phyloP scores from a whole-genome alignment of 768 basidiomycete genomes.

The Tricholoma flavovirens region DNA sequence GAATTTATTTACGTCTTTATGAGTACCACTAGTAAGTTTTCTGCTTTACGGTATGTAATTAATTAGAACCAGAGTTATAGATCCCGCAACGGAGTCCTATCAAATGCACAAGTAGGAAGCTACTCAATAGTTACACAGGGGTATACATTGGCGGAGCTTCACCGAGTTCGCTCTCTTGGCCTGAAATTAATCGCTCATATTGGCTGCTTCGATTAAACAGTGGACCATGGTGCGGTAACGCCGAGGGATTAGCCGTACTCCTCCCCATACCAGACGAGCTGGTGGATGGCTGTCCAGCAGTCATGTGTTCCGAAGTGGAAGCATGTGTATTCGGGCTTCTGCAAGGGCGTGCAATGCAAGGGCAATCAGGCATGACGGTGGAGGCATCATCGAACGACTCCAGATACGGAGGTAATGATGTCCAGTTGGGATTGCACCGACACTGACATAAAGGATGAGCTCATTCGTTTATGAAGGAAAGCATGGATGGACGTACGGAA shows the following conservation, averaged over 20 bases:
- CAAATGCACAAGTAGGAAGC: neutral
- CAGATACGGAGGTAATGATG: constrained; percentile 72
- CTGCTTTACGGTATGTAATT: neutral
- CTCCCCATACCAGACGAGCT: constrained; percentile 30
- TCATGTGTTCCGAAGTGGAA: constrained; percentile 23
- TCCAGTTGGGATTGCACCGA: constrained; percentile 77
- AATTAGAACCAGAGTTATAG: neutral
- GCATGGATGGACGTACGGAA: constrained; percentile 50
- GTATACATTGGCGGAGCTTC: constrained; percentile 83
- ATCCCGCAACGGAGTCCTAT: neutral
- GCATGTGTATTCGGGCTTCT: constrained; percentile 4
- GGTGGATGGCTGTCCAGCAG: constrained; percentile 31
- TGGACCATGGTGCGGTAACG: constrained; percentile 27
- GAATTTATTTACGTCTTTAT: neutral
- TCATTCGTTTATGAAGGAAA: neutral
- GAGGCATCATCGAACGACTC: constrained; percentile 35
- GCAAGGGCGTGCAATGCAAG: constrained; percentile 30
- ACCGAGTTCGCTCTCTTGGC: constrained; percentile 74
- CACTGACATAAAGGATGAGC: constrained; percentile 40
- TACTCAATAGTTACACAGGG: neutral
- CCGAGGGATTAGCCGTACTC: constrained; percentile 25
- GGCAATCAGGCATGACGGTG: constrained; percentile 35
- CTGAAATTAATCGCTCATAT: constrained; percentile 78
- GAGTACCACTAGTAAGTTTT: constrained; percentile 4
- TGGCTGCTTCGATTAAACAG: constrained; percentile 42